Base-by-base conservation (phyloP, 306 rosid genomes). In the Quercus rubra region DNA sequence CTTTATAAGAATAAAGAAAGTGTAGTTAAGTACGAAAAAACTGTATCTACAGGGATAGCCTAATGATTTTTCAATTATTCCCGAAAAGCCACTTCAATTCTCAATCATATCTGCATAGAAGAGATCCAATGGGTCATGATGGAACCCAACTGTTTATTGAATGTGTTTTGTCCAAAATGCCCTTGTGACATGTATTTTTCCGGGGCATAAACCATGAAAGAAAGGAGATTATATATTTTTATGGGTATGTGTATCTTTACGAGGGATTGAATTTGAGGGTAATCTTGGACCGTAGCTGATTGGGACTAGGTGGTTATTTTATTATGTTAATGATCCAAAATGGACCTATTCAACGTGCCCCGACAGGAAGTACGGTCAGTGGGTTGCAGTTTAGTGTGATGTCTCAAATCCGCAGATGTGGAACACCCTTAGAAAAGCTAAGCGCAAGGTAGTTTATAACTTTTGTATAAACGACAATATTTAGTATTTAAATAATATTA, bases 321-420 rank as follows among this genome's bases (percentile, higher is more conserved):
- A 7, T 38, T 38, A 38, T 35, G 1, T 7, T 38, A 38, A 41
- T 41, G 46, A 41, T 41, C 46, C 46, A 41, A 41, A 41, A 25
- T 13, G 75, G 86, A 73, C 77, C 4, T 43, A 33, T 54, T 82
- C 75, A 84, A 69, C 84, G 89, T 82, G 57, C 43, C 54, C 54
- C 51, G 51, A 71, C 79, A 81, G 52, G 63, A 27, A 71, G 62
- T 43, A 61, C 72, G 15, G 17, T 19, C 3, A 33, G 33, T 0
- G 33, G 74, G 35, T 3, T 8, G 56, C 9, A 27, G 21, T 12
- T 20, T 13, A 28, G 14, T 6, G 35, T 14, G 64, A 25, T 66
- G 17, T 78, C 4, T 41, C 76, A 27, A 15, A 78, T 55, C 35
- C 33, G 51, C 27, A 38, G 33, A 70, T 1, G 70, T 30, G 5